These are phyloP conservation scores for Gyrodon tennesseensis DNA, from an alignment of 1,284 basidiomycete species.

Conservation along the genomic window DNA sequence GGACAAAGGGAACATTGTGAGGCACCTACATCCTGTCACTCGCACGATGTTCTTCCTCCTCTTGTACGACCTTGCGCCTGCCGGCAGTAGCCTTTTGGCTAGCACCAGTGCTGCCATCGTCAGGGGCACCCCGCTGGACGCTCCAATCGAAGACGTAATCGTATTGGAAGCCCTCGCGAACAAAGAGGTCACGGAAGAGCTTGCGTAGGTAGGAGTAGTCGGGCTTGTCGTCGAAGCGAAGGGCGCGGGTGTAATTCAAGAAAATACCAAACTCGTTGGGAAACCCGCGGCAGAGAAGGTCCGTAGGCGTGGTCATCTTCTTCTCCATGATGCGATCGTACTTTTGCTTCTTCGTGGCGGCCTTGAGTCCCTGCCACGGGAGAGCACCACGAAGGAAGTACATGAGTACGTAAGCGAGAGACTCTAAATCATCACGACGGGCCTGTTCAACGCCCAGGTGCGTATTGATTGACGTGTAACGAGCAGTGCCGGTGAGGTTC, in stretches of 20 bases:
- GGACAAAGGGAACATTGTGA: slow-evolving; percentile 37
- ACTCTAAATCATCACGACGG: slow-evolving; percentile 91
- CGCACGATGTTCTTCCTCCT: slow-evolving; percentile 73
- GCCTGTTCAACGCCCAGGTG: slow-evolving; percentile 92
- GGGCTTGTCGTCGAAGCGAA: slow-evolving; percentile 97
- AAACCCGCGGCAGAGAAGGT: slow-evolving; percentile 94
- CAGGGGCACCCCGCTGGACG: slow-evolving; percentile 74
- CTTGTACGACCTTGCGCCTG: slow-evolving; percentile 73
- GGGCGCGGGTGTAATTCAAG: slow-evolving; percentile 95
- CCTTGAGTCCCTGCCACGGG: slow-evolving; percentile 95
- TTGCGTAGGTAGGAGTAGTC: slow-evolving; percentile 98
- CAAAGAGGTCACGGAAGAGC: slow-evolving; percentile 96
- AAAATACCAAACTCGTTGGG: slow-evolving; percentile 98
- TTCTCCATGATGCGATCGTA: slow-evolving; percentile 99
- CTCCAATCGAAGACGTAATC: slow-evolving; percentile 99
- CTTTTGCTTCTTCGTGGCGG: slow-evolving; percentile 97
- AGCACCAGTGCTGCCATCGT: slow-evolving; percentile 60
- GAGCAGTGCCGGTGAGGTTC: slow-evolving; percentile 95
- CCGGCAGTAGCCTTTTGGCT: slow-evolving; percentile 61
- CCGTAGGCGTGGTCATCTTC: slow-evolving; percentile 95
- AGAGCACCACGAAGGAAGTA: slow-evolving; percentile 93
- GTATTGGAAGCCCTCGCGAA: slow-evolving; percentile 96
- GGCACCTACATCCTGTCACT: slow-evolving; percentile 75
- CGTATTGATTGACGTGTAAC: slow-evolving; percentile 99
- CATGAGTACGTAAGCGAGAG: slow-evolving; percentile 97